Conservation (phyloP, 2,329 filamentous ascomycete species). For the Penicillium brevicompactum region DNA sequence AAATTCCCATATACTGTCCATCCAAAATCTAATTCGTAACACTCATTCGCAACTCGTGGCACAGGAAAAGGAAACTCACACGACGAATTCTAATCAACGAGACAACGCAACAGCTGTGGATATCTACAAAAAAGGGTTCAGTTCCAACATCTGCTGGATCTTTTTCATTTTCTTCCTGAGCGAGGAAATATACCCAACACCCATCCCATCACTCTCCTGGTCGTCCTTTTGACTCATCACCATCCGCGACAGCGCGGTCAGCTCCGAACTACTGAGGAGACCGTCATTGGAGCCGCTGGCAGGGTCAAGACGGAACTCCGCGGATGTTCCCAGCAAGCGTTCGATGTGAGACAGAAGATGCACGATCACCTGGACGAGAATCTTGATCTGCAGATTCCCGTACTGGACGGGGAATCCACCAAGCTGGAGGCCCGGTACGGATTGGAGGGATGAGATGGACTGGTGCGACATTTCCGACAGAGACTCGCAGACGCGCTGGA, state of each 20-base stretch:
- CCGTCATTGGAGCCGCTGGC: too few species aligned
- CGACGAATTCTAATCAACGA: too few species aligned
- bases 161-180: background rate
- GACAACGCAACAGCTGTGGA: background rate
- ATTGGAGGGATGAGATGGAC: conserved; percentile 1
- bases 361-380: conserved; percentile 1
- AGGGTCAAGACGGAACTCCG: too few species aligned
- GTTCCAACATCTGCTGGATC: conserved; percentile 1
- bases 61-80: too few species aligned
- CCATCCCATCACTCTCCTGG: background rate
- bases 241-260: too few species aligned
- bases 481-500: background rate
- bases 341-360: conserved; percentile 1
- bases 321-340: background rate
- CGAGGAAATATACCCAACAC: background rate
- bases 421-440: background rate
- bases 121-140: background rate
- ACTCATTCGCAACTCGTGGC: too few species aligned
- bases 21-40: too few species aligned
- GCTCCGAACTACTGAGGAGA: too few species aligned
- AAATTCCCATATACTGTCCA: too few species aligned
- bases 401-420: conserved; percentile 2
- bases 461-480: conserved; percentile 1
- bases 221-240: background rate
- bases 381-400: background rate